Base-by-base conservation (phyloP, 2,329 filamentous ascomycete genomes). In the Penicillium sp. region DNA sequence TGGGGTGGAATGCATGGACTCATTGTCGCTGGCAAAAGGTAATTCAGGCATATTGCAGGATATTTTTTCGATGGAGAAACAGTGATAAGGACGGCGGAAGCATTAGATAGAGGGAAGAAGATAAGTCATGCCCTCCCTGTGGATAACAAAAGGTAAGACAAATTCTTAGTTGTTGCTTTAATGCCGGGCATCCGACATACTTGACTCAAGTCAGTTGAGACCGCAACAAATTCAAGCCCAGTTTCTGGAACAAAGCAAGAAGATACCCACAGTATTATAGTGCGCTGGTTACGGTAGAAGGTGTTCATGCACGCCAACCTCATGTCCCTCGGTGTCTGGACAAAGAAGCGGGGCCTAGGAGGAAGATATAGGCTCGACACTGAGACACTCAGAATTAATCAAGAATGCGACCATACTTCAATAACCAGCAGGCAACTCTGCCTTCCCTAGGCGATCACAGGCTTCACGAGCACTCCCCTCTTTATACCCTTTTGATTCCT, bases 21-120 rank as follows among this genome's bases (percentile, higher is more conserved):
- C 59, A 58, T 58, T 57, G 22, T 68, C 65, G 35, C 64, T 53
- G 12, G 13, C 7, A 40, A 61, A n/a, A 28, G 60, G 53, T 38
- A 47, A 33, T 15, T 63, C 35, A 7, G 56, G 58, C 63, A 67
- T 68, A 15, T 49, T 59, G 53, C 9, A 12, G 3, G 19, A 15
- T 44, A 12, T 12, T 5, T 44, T 19, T 44, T 24, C 19, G 19
- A 42, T 22, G 40, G 10, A 44, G 40, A 44, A 13, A 22, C 19
- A 1, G 4, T 12, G 19, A 24, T 24, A 4, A 44, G 17, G 45
- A 30, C 3, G 8, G n/a, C 30, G 28, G 10, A 15, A 22, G 30
- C 5, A 19, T 33, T 10, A 9, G 30, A 8, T 22, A 19, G 28
- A 51, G 4, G n/a, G 24, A 49, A n/a, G 45, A n/a, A 49, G 15